phyloP scores from a whole-genome alignment of 2,329 filamentous ascomycete genomes.

The Nothopassalora personata region DNA sequence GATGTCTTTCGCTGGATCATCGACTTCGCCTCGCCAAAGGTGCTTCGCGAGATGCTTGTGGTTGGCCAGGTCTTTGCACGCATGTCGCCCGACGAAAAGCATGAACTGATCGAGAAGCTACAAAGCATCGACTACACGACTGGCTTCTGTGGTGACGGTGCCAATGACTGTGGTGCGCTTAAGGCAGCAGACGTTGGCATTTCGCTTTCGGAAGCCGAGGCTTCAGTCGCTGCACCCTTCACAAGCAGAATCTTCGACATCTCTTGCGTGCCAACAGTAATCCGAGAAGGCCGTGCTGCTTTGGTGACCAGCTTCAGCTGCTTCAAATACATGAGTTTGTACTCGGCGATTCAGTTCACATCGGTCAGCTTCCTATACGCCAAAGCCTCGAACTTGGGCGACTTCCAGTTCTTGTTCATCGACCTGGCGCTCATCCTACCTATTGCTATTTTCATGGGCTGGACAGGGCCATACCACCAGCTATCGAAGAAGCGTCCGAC shows the following conservation, averaged over 20 bases:
- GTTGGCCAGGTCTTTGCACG: constrained; percentile 89
- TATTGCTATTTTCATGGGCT: constrained; percentile 98
- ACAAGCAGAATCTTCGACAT: constrained; percentile 96
- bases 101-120: constrained; percentile 93
- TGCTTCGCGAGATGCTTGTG: constrained; percentile 82
- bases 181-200: constrained; percentile 98
- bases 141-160: constrained; percentile 95
- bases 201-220: constrained; percentile 92
- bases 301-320: constrained; percentile 98
- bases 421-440: constrained; percentile 88
- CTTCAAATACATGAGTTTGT: constrained; percentile 99
- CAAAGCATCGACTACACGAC: constrained; percentile 93
- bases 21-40: constrained; percentile 77
- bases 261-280: constrained; percentile 87
- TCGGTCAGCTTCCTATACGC: constrained; percentile 95
- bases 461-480: constrained; percentile 76
- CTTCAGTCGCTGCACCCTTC: constrained; percentile 95
- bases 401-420: constrained; percentile 98
- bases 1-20: constrained; percentile 97
- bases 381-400: constrained; percentile 86
- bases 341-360: constrained; percentile 98
- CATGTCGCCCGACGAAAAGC: constrained; percentile 98
- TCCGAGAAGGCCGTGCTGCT: constrained; percentile 85
- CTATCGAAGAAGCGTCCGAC: constrained; percentile 83
- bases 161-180: constrained; percentile 93